Evolutionary conservation across 2,329 filamentous ascomycete species (phyloP).

Genomic region (Hypoxylon sp.): DNA sequence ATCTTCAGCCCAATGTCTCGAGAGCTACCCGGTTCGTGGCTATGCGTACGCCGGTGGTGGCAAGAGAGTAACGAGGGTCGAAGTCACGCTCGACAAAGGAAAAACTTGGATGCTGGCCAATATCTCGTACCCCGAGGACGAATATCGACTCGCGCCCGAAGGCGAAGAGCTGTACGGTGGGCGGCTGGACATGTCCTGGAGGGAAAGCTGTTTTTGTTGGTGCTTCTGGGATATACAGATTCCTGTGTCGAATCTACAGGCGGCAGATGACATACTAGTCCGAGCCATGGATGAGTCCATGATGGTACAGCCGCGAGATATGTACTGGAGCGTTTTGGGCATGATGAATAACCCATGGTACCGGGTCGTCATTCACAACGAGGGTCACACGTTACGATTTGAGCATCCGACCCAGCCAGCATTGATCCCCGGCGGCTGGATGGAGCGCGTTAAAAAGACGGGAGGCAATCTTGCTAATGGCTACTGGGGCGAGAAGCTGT

Average conservation of each 20-base stretch:
- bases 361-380: conserved; percentile 76
- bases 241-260: conserved; percentile 65
- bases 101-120: conserved; percentile 80
- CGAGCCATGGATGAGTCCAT: conserved; percentile 90
- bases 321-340: conserved; percentile 94
- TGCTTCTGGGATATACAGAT: conserved; percentile 87
- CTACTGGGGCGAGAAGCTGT: conserved; percentile 80
- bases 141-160: conserved; percentile 71
- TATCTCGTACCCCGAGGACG: conserved; percentile 85
- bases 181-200: conserved; percentile 79
- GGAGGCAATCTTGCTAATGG: conserved; percentile 84
- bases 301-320: conserved; percentile 85
- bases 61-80: conserved; percentile 81
- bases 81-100: conserved; percentile 84
- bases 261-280: conserved; percentile 77
- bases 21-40: conserved; percentile 72
- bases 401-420: conserved; percentile 89
- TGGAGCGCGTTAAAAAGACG: conserved; percentile 85
- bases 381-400: conserved; percentile 72
- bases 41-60: conserved; percentile 92
- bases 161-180: conserved; percentile 76
- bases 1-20: conserved; percentile 53
- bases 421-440: conserved; percentile 83
- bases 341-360: conserved; percentile 99
- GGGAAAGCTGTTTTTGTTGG: conserved; percentile 88